phyloP scores from a whole-genome alignment of 2,329 filamentous ascomycete species.

The Clathrospora elynae region DNA sequence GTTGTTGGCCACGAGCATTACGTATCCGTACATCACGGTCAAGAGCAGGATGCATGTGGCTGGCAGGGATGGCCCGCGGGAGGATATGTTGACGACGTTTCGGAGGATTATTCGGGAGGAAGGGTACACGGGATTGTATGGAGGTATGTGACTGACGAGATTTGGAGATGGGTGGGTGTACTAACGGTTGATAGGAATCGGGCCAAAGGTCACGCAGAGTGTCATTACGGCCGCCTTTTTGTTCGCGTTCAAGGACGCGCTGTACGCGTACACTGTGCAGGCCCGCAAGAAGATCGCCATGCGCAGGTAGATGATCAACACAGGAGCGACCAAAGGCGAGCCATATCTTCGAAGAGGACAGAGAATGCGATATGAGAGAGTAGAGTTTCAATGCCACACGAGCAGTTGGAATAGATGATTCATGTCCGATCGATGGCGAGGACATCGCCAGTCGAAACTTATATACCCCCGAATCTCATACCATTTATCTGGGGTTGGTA shows the following conservation, averaged over 20 bases:
- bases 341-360: too few relatives aligned
- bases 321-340: not conserved
- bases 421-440: too few relatives aligned
- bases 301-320: slow-evolving; percentile 3
- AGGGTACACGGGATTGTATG: slow-evolving; percentile 90
- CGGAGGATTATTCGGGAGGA: slow-evolving; percentile 82
- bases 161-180: not conserved
- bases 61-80: slow-evolving; percentile 72
- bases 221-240: slow-evolving; percentile 94
- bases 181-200: slow-evolving; percentile 69
- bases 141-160: slow-evolving; percentile 63
- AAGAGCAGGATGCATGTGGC: slow-evolving; percentile 98
- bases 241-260: slow-evolving; percentile 96
- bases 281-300: slow-evolving; percentile 58
- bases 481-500: not conserved
- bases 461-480: slow-evolving; percentile 43
- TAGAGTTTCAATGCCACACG: too few relatives aligned
- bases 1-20: slow-evolving; percentile 89
- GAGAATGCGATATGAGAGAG: too few relatives aligned
- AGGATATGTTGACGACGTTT: slow-evolving; percentile 79
- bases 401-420: too few relatives aligned
- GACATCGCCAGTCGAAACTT: too few relatives aligned
- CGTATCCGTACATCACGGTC: slow-evolving; percentile 98
- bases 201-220: slow-evolving; percentile 94
- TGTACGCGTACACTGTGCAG: slow-evolving; percentile 81